Conservation (phyloP, 768 basidiomycete genomes). For the Boletus pseudopeckii region DNA sequence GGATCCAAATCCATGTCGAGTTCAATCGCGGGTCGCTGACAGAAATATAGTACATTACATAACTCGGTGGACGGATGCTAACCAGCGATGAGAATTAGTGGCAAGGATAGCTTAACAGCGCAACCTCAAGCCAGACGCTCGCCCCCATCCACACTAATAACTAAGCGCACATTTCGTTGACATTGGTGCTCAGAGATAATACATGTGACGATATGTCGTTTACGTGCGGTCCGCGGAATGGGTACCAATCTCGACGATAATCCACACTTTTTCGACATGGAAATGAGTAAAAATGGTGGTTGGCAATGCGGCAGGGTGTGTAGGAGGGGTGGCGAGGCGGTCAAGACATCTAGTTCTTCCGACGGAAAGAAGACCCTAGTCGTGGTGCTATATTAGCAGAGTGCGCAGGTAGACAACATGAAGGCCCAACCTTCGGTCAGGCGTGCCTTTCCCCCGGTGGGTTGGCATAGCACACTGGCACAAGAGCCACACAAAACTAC, state of each 20-base stretch:
- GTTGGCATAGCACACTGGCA: constrained; percentile 94
- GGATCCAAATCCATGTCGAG: constrained; percentile 41
- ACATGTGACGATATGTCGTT: constrained; percentile 8
- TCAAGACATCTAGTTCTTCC: constrained; percentile 67
- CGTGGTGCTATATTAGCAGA: constrained; percentile 10
- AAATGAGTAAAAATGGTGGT: background rate
- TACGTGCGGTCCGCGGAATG: constrained; percentile 2
- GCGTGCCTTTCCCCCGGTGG: constrained; percentile 96
- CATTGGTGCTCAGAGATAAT: constrained; percentile 4
- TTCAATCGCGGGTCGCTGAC: background rate
- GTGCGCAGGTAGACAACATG: background rate
- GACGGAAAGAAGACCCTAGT: constrained; percentile 94
- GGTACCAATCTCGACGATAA: constrained; percentile 9
- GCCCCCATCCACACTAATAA: background rate
- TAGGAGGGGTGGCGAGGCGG: background rate
- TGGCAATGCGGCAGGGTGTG: constrained; percentile 1
- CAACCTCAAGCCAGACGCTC: background rate
- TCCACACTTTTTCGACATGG: constrained; percentile 15
- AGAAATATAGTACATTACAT: background rate
- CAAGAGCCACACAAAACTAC: constrained; percentile 93
- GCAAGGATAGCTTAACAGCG: too few relatives aligned
- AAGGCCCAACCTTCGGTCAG: constrained; percentile 86
- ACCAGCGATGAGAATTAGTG: too few relatives aligned
- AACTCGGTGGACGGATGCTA: background rate
- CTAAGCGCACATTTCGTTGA: background rate